A percentile compares a stretch with the other conserved stretches of the same genome.
phyloP scores from a whole-genome alignment of 2,329 filamentous ascomycete species.

The Colletotrichum nymphaeae region DNA sequence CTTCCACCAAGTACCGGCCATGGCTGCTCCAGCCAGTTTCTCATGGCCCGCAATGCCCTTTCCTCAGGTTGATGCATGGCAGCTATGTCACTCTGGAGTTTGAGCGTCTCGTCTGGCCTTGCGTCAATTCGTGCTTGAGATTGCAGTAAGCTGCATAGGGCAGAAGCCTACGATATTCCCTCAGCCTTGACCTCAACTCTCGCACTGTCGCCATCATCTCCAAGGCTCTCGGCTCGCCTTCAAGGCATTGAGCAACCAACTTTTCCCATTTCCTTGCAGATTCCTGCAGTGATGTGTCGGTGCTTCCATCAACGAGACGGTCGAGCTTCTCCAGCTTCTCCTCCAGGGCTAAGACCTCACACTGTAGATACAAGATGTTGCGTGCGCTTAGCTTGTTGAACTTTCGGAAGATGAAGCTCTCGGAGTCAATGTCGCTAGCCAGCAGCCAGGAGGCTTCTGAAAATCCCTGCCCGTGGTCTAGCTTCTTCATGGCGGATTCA shows the following conservation, averaged over 20 bases:
- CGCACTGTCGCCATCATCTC: neutral
- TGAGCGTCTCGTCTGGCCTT: neutral
- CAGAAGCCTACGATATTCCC: no score
- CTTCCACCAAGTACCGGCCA: neutral
- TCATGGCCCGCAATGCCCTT: neutral
- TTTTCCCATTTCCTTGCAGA: neutral
- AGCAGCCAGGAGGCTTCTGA: neutral
- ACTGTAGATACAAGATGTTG: neutral
- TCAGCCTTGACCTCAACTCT: neutral
- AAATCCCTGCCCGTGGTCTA: neutral
- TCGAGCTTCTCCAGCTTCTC: neutral
- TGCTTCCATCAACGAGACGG: no score
- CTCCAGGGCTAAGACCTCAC: neutral
- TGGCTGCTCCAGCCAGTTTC: neutral
- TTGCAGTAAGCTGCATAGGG: no score
- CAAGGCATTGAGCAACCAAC: neutral
- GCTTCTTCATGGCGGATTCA: neutral
- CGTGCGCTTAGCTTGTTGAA: neutral
- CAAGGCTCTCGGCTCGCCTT: neutral
- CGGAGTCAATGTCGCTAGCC: neutral
- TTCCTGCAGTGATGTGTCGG: neutral
- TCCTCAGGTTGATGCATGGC: neutral
- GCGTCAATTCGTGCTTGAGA: no score
- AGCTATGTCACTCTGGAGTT: neutral
- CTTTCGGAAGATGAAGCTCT: neutral